Percentiles rank a stretch among this genome's conserved stretches.
phyloP scores from a whole-genome alignment of 1,139 yeast species.

The Scheffersomyces stambukii region DNA sequence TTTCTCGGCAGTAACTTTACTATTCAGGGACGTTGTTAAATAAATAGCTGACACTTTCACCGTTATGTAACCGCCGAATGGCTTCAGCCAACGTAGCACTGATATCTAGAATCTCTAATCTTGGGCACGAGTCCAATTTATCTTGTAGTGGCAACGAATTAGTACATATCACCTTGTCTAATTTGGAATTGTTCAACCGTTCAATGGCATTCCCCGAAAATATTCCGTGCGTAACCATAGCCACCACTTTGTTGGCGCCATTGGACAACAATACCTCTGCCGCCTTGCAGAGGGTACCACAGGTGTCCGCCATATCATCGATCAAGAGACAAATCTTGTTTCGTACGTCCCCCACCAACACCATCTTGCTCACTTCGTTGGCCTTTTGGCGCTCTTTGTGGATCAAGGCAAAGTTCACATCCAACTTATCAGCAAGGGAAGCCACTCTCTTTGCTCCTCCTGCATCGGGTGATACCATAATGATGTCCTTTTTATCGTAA shows the following conservation, averaged over 20 bases:
- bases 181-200: conserved; percentile 72
- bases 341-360: conserved; percentile 90
- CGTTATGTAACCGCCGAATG: conserved; percentile 92
- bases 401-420: conserved; percentile 89
- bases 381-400: conserved; percentile 96
- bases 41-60: conserved; percentile 90
- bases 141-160: conserved; percentile 92
- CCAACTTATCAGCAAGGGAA: conserved; percentile 86
- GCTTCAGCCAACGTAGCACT: conserved; percentile 94
- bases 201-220: conserved; percentile 84
- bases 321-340: conserved; percentile 85
- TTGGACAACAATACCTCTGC: conserved; percentile 83
- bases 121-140: conserved; percentile 64
- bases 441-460: conserved; percentile 99
- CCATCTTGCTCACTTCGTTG: conserved; percentile 92
- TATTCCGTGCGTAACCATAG: conserved; percentile 95
- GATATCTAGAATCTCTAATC: conserved; percentile 78
- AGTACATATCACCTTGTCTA: conserved; percentile 84
- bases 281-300: conserved; percentile 95
- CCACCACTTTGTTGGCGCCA: conserved; percentile 81
- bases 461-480: conserved; percentile 95
- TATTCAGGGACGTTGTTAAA: conserved; percentile 58
- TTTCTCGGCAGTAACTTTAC: neutral
- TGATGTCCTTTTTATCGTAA: conserved; percentile 61
- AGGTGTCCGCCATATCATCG: conserved; percentile 98